These are phyloP conservation scores for Graphilbum sp. DNA, from an alignment of 2,329 filamentous ascomycete genomes.

Conservation along the genomic window DNA sequence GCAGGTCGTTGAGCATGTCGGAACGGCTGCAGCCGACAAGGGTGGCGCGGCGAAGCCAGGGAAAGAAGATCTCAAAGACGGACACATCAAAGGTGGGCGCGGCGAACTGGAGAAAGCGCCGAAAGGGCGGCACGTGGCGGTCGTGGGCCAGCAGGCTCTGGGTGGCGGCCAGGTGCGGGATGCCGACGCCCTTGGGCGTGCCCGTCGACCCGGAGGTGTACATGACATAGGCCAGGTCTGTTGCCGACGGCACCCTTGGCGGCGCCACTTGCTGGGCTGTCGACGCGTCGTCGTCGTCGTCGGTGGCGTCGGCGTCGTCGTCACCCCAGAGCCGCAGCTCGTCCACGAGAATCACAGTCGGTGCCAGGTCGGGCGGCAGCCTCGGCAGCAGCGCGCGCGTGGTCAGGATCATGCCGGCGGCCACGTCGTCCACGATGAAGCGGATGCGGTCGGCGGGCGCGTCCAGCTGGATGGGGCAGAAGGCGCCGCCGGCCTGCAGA, in stretches of 20 bases:
- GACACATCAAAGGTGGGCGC: slow-evolving; percentile 89
- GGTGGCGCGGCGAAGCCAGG: slow-evolving; percentile 56
- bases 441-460: slow-evolving; percentile 58
- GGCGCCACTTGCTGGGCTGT: too few relatives aligned
- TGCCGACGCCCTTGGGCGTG: slow-evolving; percentile 68
- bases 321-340: slow-evolving; percentile 3
- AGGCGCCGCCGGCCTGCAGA: slow-evolving; percentile 67
- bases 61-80: slow-evolving; percentile 90
- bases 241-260: slow-evolving; percentile 6
- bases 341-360: slow-evolving; percentile 22
- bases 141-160: slow-evolving; percentile 75
- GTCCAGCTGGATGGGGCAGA: slow-evolving; percentile 71
- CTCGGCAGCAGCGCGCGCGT: slow-evolving; percentile 28
- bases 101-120: slow-evolving; percentile 78
- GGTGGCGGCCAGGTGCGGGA: slow-evolving; percentile 65
- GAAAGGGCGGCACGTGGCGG: slow-evolving; percentile 57
- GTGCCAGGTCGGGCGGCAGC: slow-evolving; percentile 18
- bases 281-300: too few relatives aligned
- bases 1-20: slow-evolving; percentile 59
- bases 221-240: slow-evolving; percentile 67
- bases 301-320: too few relatives aligned
- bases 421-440: slow-evolving; percentile 68
- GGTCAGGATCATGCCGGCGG: slow-evolving; percentile 52
- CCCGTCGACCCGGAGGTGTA: slow-evolving; percentile 89
- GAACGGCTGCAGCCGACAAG: slow-evolving; percentile 54